These are phyloP conservation scores for Stemphylium vesicarium DNA, from an alignment of 2,329 filamentous ascomycete species.

Conservation along the genomic window DNA sequence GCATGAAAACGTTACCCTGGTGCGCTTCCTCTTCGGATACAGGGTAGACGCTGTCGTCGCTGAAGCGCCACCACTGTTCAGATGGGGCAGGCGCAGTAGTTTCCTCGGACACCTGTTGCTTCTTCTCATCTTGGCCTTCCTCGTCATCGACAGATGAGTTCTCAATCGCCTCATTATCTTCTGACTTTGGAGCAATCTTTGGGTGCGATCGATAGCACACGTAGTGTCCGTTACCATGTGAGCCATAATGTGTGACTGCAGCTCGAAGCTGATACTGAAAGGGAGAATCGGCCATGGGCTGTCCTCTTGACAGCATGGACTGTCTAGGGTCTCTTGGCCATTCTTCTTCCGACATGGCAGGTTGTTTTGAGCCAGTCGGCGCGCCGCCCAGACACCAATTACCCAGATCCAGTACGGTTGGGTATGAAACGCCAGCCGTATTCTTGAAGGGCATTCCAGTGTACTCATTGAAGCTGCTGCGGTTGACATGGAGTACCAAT, in stretches of 20 bases:
- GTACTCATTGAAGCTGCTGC: constrained; percentile 85
- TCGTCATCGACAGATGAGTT: constrained; percentile 1
- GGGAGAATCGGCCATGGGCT: constrained; percentile 44
- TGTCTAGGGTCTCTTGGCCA: constrained; percentile 73
- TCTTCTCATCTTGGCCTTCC: constrained; percentile 19
- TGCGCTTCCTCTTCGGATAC: constrained; percentile 75
- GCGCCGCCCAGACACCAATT: constrained; percentile 81
- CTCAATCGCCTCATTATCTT: constrained; percentile 3
- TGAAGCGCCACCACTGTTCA: constrained; percentile 85
- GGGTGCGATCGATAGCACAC: constrained; percentile 83
- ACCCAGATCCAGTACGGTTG: constrained; percentile 73
- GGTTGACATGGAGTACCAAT: constrained; percentile 85
- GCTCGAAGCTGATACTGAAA: constrained; percentile 77
- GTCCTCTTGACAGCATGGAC: constrained; percentile 71
- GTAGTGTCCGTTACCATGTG: constrained; percentile 95
- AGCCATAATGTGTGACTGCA: constrained; percentile 85
- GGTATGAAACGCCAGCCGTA: constrained; percentile 77
- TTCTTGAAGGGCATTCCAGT: constrained; percentile 87
- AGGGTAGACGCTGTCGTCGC: constrained; percentile 81
- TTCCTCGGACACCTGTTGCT: constrained; percentile 25
- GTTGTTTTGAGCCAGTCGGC: constrained; percentile 32
- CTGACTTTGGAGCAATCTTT: not conserved
- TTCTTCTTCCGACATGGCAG: constrained; percentile 59
- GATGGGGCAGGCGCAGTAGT: not conserved
- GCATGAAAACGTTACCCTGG: constrained; percentile 90